Evolutionary conservation across 2,329 filamentous ascomycete genomes (phyloP).

Genomic region (Cadophora gregata): DNA sequence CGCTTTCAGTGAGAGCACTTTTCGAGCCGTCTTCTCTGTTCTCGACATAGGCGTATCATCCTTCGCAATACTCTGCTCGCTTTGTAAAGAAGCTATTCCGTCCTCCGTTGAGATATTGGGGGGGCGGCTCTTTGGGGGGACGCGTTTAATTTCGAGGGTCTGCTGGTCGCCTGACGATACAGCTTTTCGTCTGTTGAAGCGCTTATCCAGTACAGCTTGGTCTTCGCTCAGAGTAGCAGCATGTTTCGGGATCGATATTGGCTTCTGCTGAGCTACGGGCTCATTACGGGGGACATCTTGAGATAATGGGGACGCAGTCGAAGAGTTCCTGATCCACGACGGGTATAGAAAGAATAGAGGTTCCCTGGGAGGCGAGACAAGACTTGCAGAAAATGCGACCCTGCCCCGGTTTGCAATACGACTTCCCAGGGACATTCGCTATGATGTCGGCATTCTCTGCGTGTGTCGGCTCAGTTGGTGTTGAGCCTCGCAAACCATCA

Average conservation of each 20-base stretch:
- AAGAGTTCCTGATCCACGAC: constrained; percentile 46
- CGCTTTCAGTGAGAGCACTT: constrained; percentile 11
- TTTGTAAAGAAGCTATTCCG: constrained; percentile 8
- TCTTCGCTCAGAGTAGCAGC: constrained; percentile 7
- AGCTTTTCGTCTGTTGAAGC: constrained; percentile 16
- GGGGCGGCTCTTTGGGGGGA: not conserved
- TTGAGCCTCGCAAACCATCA: not conserved
- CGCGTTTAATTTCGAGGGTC: not conserved
- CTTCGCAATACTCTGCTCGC: not conserved
- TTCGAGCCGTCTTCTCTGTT: constrained; percentile 7
- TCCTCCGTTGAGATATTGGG: constrained; percentile 16
- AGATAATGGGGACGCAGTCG: constrained; percentile 24
- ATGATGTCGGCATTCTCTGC: constrained; percentile 32
- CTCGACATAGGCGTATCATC: not conserved
- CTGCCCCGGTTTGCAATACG: constrained; percentile 49
- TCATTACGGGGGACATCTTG: not conserved
- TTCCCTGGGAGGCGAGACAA: constrained; percentile 48
- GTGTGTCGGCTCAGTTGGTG: constrained; percentile 16
- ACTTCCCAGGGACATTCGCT: constrained; percentile 51
- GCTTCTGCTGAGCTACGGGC: not conserved
- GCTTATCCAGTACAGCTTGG: constrained; percentile 3
- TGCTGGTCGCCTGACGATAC: not conserved
- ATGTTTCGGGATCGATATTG: not conserved
- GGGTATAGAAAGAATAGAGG: constrained; percentile 54
- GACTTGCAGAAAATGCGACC: constrained; percentile 46